Percentiles rank a stretch among this genome's conserved stretches.
phyloP scores from a whole-genome alignment of 768 basidiomycete species.

The Megacollybia marginata region DNA sequence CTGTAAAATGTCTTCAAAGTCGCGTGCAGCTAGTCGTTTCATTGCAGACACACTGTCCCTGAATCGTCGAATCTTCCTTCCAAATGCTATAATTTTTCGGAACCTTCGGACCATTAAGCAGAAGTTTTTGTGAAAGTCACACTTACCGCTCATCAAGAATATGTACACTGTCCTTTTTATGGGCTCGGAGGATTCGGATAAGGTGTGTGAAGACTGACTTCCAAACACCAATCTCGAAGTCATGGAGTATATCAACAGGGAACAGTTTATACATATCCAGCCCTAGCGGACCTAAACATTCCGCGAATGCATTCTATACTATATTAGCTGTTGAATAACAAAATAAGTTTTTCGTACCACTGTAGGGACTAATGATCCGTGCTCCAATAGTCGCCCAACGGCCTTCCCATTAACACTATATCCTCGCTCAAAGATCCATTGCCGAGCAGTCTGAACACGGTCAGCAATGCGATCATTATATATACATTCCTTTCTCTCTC shows the following conservation, averaged over 20 bases:
- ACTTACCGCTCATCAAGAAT: conserved; percentile 11
- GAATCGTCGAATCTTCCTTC: conserved; percentile 12
- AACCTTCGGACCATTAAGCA: neutral
- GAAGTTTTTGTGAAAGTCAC: too few species aligned
- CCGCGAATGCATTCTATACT: conserved; percentile 22
- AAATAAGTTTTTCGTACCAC: neutral
- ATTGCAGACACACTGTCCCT: conserved; percentile 11
- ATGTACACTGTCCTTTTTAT: conserved; percentile 1
- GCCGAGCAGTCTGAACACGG: conserved; percentile 2
- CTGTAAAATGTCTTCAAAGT: conserved; percentile 23
- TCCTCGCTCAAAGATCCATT: conserved; percentile 6
- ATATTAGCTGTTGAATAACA: neutral
- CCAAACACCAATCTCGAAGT: conserved; percentile 17
- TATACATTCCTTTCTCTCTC: neutral
- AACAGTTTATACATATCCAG: conserved; percentile 14
- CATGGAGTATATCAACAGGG: conserved; percentile 14
- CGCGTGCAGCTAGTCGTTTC: conserved; percentile 10
- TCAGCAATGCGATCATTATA: neutral
- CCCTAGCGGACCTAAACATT: neutral
- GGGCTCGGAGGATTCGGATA: conserved; percentile 11
- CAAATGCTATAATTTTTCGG: conserved; percentile 1
- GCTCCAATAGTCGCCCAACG: conserved; percentile 2
- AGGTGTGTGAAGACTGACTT: conserved; percentile 16
- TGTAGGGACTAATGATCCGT: conserved; percentile 9
- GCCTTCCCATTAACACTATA: neutral